Conservation (phyloP, 805 yeast genomes). For the Candida cerambycidarum region DNA sequence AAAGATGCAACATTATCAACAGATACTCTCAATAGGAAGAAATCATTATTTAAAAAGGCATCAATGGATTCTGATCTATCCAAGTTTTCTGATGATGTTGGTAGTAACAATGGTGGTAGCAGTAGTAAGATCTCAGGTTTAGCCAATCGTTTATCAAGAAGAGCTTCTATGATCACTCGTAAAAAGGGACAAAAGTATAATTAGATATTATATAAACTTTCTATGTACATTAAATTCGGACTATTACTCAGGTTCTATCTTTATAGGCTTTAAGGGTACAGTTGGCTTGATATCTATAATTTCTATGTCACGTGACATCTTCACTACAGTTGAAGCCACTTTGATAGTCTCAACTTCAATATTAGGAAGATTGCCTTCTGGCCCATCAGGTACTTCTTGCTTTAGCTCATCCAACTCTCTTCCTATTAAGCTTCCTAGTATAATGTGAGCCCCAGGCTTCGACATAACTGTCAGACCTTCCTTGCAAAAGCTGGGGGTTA, state of each 20-base stretch:
- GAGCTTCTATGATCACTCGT: conserved; percentile 30
- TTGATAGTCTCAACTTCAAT: conserved; percentile 67
- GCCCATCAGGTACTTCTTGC: conserved; percentile 61
- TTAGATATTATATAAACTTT: not conserved
- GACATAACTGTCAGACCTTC: conserved; percentile 83
- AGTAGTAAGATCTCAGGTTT: conserved; percentile 24
- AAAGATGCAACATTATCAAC: conserved; percentile 12
- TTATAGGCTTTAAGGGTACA: conserved; percentile 11
- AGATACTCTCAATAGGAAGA: conserved; percentile 14
- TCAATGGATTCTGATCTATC: conserved; percentile 24
- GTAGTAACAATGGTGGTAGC: conserved; percentile 10
- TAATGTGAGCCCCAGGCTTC: conserved; percentile 77
- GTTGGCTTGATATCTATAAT: conserved; percentile 25
- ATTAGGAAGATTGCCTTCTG: conserved; percentile 73
- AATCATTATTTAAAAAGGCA: conserved; percentile 17
- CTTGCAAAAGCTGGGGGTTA: conserved; percentile 77
- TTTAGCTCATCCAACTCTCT: conserved; percentile 42
- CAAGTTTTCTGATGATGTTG: conserved; percentile 12
- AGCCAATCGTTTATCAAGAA: conserved; percentile 32
- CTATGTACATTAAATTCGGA: not conserved
- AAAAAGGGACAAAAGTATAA: conserved; percentile 8
- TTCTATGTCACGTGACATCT: conserved; percentile 58
- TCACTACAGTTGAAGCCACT: conserved; percentile 54
- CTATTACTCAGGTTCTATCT: conserved; percentile 8
- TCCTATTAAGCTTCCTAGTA: conserved; percentile 63